phyloP scores from a whole-genome alignment of 352 stramenopile genomes.

The Phytopythium delawarense region DNA sequence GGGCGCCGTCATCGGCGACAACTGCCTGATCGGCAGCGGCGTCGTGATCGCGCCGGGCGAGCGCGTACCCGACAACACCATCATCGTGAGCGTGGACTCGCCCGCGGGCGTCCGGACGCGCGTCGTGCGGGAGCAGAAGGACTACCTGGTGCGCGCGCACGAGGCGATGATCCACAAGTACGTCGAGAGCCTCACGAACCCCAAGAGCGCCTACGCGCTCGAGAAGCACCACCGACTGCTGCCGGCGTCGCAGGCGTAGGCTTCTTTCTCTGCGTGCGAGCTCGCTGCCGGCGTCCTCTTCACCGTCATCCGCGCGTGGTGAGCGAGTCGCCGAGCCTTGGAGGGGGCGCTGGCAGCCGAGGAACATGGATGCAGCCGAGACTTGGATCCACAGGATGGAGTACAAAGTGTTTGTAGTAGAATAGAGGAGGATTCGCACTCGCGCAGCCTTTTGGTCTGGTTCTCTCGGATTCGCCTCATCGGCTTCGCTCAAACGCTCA shows the following conservation, averaged over 20 bases:
- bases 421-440: background rate
- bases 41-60: slow-evolving; percentile 68
- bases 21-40: slow-evolving; percentile 79
- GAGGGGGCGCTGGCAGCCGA: background rate
- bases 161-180: slow-evolving; percentile 66
- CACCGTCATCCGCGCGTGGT: background rate
- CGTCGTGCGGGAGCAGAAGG: slow-evolving; percentile 53
- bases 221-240: slow-evolving; percentile 76
- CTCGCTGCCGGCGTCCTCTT: background rate
- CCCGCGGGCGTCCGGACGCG: slow-evolving; percentile 22
- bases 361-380: no score
- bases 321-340: background rate
- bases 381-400: background rate
- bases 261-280: background rate
- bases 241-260: slow-evolving; percentile 5
- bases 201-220: slow-evolving; percentile 70
- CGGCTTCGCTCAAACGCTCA: background rate
- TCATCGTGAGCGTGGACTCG: slow-evolving; percentile 63
- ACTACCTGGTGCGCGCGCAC: slow-evolving; percentile 57
- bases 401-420: background rate
- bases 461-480: background rate
- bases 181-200: slow-evolving; percentile 62
- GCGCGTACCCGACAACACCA: slow-evolving; percentile 60
- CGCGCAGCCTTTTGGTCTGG: background rate
- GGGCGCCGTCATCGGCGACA: slow-evolving; percentile 68